phyloP scores from a whole-genome alignment of 805 yeast genomes.

The Yarrowia sp. region DNA sequence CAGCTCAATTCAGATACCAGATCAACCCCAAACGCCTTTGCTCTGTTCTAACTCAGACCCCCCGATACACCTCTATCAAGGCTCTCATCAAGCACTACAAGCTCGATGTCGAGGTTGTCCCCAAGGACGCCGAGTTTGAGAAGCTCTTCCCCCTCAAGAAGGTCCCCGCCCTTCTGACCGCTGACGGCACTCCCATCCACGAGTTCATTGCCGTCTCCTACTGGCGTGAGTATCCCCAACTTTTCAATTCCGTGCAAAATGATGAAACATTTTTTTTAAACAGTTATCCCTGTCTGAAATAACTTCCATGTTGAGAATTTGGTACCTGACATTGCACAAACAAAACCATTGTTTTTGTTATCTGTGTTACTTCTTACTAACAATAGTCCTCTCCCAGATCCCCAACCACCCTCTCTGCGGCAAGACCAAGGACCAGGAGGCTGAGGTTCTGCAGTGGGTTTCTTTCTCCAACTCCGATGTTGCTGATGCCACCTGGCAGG shows the following conservation, averaged over 20 bases:
- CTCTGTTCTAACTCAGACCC: conserved; percentile 38
- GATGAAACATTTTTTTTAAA: conserved; percentile 38
- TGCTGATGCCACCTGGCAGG: conserved; percentile 55
- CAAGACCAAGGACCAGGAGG: conserved; percentile 66
- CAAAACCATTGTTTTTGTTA: too few relatives aligned
- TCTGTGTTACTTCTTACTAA: not conserved
- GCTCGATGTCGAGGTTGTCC: conserved; percentile 60
- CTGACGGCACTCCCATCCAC: conserved; percentile 67
- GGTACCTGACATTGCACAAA: conserved; percentile 9
- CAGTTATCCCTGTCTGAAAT: conserved; percentile 36
- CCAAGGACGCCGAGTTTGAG: conserved; percentile 53
- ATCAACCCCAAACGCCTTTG: not conserved
- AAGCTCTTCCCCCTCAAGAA: conserved; percentile 63
- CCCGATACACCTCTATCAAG: conserved; percentile 42
- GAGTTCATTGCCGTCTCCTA: conserved; percentile 68
- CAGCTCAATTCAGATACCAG: too few relatives aligned
- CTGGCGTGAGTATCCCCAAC: conserved; percentile 55
- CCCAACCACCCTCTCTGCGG: conserved; percentile 61
- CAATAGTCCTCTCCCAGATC: conserved; percentile 41
- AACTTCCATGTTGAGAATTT: conserved; percentile 32
- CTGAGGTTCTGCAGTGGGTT: conserved; percentile 75
- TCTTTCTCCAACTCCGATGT: conserved; percentile 77
- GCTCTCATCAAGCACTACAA: conserved; percentile 59
- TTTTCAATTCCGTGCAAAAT: conserved; percentile 5
- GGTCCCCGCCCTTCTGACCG: conserved; percentile 69